Percentiles rank a stretch among this genome's conserved stretches.
These are phyloP conservation scores for Flaveria trinervia DNA, from an alignment of 129 eudicot species.

Conservation along the genomic window DNA sequence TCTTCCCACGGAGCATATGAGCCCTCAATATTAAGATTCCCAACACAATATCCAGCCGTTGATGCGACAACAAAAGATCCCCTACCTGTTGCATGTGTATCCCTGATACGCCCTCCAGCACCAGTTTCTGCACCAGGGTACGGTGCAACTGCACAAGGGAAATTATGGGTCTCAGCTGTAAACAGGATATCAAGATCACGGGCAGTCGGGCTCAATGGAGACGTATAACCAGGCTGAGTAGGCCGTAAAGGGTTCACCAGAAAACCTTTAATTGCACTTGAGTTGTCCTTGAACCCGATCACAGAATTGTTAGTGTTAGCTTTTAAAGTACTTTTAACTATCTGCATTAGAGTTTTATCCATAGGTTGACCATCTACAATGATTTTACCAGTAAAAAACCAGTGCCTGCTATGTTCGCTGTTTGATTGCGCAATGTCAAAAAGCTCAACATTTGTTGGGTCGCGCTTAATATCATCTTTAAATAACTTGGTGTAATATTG, in stretches of 20 bases:
- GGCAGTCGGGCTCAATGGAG: conserved; percentile 45
- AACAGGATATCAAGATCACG: conserved; percentile 80
- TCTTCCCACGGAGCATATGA: conserved; percentile 47
- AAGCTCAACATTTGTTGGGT: conserved; percentile 91
- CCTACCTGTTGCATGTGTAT: conserved; percentile 90
- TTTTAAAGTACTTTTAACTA: conserved; percentile 78
- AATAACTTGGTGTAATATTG: conserved; percentile 74
- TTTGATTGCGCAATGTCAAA: conserved; percentile 96
- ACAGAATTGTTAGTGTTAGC: conserved; percentile 89
- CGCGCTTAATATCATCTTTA: conserved; percentile 74
- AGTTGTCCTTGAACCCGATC: conserved; percentile 92
- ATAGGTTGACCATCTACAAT: conserved; percentile 77
- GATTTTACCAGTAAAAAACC: conserved; percentile 91
- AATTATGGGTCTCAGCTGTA: conserved; percentile 98
- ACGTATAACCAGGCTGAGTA: conserved; percentile 64
- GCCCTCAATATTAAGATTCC: conserved; percentile 44
- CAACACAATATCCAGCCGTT: conserved; percentile 45
- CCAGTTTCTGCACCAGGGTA: conserved; percentile 99
- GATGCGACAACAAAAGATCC: conserved; percentile 89
- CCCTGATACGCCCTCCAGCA: conserved; percentile 91
- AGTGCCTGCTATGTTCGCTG: conserved; percentile 95
- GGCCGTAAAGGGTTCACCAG: conserved; percentile 72
- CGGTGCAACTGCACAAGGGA: conserved; percentile 99
- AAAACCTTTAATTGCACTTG: conserved; percentile 92
- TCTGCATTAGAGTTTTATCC: conserved; percentile 74